phyloP scores from a whole-genome alignment of 2,329 filamentous ascomycete species.

The Penicillium palitans region DNA sequence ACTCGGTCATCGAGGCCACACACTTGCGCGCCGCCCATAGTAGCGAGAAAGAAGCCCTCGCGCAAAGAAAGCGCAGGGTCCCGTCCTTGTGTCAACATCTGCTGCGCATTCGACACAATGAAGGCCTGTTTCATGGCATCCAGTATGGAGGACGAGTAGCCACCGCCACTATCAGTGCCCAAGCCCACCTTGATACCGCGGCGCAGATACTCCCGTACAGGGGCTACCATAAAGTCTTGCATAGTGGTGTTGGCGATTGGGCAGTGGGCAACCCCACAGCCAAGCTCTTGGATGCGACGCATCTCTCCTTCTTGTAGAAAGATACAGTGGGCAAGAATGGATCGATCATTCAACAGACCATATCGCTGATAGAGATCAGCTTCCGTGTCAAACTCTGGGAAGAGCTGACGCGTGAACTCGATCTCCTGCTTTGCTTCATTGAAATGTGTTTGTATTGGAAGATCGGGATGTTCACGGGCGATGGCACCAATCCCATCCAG shows the following conservation, averaged over 20 bases:
- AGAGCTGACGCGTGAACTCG: constrained; percentile 54
- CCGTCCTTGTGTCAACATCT: constrained; percentile 34
- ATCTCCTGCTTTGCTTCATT: constrained; percentile 65
- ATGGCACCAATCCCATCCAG: constrained; percentile 59
- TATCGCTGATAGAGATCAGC: constrained; percentile 60
- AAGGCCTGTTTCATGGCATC: constrained; percentile 52
- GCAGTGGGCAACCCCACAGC: constrained; percentile 64
- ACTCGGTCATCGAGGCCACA: constrained; percentile 55
- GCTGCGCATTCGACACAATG: constrained; percentile 47
- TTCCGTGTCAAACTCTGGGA: constrained; percentile 58
- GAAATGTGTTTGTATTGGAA: constrained; percentile 68
- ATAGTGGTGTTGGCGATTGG: constrained; percentile 64
- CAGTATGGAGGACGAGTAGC: constrained; percentile 60
- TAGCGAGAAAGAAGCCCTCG: constrained; percentile 62
- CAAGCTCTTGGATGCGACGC: constrained; percentile 46
- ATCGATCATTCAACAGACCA: constrained; percentile 54
- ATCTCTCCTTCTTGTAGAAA: constrained; percentile 61
- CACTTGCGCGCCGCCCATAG: constrained; percentile 61
- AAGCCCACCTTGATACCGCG: constrained; percentile 65
- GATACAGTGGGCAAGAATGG: constrained; percentile 68
- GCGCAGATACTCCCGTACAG: constrained; percentile 57
- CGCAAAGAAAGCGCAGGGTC: constrained; percentile 52
- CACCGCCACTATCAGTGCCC: constrained; percentile 65
- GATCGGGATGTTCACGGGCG: constrained; percentile 47
- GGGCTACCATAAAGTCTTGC: constrained; percentile 61